Evolutionary conservation across 257 asterid genomes (phyloP).

Genomic region (Rhazya stricta): DNA sequence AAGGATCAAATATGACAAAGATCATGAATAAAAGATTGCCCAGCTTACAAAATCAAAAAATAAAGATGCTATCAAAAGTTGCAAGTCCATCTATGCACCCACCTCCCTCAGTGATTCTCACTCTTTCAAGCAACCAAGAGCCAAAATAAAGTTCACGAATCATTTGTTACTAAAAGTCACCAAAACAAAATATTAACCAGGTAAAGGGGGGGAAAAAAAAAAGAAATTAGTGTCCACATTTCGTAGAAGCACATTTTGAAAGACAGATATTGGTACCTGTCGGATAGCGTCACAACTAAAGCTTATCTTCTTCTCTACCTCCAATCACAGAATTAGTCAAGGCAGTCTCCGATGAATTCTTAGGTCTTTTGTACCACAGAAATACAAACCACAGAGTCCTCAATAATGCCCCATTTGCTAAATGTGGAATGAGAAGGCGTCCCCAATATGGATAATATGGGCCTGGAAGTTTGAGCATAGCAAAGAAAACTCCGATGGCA

Average conservation of each 20-base stretch:
- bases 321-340: conserved; percentile 20
- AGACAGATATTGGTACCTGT: conserved; percentile 28
- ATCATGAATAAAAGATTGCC: background rate
- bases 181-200: background rate
- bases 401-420: conserved; percentile 76
- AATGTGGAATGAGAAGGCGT: conserved; percentile 76
- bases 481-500: conserved; percentile 43
- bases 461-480: conserved; percentile 73
- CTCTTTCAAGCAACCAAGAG: background rate
- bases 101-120: background rate
- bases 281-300: conserved; percentile 13
- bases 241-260: background rate
- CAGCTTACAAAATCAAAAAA: background rate
- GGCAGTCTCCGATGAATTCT: conserved; percentile 28
- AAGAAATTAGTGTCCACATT: background rate
- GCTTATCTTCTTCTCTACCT: conserved; percentile 22
- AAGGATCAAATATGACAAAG: background rate
- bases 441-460: conserved; percentile 98
- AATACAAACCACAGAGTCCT: conserved; percentile 77
- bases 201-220: background rate
- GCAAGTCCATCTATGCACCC: background rate
- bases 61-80: background rate
- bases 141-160: background rate
- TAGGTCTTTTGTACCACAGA: conserved; percentile 56
- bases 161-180: background rate